Conservation (phyloP, 1,284 basidiomycete species). For the Sanghuangporus weigelae region DNA sequence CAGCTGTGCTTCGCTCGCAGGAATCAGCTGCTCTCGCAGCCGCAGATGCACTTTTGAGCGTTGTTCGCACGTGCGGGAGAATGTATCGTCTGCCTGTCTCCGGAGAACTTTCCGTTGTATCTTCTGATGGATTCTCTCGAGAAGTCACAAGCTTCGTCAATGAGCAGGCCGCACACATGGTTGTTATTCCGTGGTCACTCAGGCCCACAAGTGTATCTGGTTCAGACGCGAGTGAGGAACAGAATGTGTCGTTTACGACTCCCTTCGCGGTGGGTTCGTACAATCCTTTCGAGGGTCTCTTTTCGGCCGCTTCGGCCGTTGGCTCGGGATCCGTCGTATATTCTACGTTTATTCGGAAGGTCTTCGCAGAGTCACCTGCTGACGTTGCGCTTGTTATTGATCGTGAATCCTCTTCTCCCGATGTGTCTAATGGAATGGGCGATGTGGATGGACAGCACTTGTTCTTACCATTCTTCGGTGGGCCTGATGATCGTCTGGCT, state of each 20-base stretch:
- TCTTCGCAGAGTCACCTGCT: conserved; percentile 60
- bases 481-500: conserved; percentile 86
- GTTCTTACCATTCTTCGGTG: conserved; percentile 88
- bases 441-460: conserved; percentile 46
- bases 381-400: conserved; percentile 86
- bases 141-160: conserved; percentile 64
- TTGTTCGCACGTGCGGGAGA: conserved; percentile 78
- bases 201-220: conserved; percentile 1
- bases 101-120: conserved; percentile 63
- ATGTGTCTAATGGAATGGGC: not conserved
- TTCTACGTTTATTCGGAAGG: conserved; percentile 74
- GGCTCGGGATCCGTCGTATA: conserved; percentile 46
- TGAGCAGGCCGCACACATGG: conserved; percentile 60
- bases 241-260: not conserved
- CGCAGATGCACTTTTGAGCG: conserved; percentile 75
- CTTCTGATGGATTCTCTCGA: conserved; percentile 61
- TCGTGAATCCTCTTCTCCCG: conserved; percentile 33
- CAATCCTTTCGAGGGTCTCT: conserved; percentile 24
- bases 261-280: conserved; percentile 23
- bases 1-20: conserved; percentile 79
- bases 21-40: conserved; percentile 64
- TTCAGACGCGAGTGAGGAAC: not conserved
- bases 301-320: conserved; percentile 23
- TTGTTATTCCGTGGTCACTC: conserved; percentile 74
- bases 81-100: conserved; percentile 67